A percentile compares a stretch with the other conserved stretches of the same genome.
phyloP scores from a whole-genome alignment of 208 protist species.

The Polymyxa betae region DNA sequence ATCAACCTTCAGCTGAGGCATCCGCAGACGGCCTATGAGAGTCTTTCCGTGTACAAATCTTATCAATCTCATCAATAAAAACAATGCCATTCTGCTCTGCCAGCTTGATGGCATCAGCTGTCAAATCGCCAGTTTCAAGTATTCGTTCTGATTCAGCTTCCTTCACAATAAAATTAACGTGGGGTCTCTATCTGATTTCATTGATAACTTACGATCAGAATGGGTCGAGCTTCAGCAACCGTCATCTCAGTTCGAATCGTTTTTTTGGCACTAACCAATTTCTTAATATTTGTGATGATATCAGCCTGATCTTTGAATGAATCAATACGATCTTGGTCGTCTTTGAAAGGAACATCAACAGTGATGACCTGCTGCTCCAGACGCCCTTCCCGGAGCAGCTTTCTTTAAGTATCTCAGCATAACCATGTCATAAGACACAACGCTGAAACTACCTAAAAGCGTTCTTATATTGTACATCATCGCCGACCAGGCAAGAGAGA shows the following conservation, averaged over 20 bases:
- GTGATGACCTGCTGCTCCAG: constrained; percentile 87
- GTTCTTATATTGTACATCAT: constrained; percentile 22
- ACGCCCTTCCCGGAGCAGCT: constrained; percentile 76
- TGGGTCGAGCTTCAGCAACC: constrained; percentile 53
- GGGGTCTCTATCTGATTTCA: not conserved
- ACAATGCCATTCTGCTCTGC: constrained; percentile 94
- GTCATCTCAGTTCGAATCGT: constrained; percentile 54
- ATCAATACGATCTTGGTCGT: not conserved
- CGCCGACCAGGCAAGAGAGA: constrained; percentile 1
- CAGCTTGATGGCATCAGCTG: constrained; percentile 58
- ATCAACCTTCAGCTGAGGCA: constrained; percentile 62
- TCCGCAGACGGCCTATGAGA: constrained; percentile 58
- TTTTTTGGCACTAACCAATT: constrained; percentile 54
- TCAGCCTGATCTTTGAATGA: constrained; percentile 48
- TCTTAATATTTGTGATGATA: constrained; percentile 61
- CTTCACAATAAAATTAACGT: not conserved
- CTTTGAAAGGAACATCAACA: constrained; percentile 72
- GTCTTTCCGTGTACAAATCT: constrained; percentile 79
- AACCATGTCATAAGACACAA: not conserved
- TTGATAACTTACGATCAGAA: constrained; percentile 24
- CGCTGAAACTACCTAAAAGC: not conserved
- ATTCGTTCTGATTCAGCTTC: constrained; percentile 54
- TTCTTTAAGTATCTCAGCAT: not conserved
- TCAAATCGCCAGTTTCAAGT: constrained; percentile 53
- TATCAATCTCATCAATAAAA: constrained; percentile 98